Conservation (phyloP, 2,329 filamentous ascomycete species). For the Cladobotryum protrusum region DNA sequence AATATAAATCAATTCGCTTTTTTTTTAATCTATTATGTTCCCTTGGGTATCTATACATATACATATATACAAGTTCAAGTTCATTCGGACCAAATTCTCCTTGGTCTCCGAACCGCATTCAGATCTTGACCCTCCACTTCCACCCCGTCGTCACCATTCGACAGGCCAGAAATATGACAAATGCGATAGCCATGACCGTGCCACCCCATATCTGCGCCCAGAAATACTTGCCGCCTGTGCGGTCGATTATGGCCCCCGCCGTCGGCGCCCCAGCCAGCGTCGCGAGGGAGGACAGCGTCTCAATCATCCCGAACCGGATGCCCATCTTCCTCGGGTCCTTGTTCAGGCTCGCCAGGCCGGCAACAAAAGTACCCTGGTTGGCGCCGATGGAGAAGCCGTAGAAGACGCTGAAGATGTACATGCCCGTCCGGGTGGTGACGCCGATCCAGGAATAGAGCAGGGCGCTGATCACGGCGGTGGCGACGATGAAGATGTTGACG, state of each 20-base stretch:
- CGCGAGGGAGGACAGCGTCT: conserved; percentile 35
- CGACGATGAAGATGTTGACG: conserved; percentile 48
- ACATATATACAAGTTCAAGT: background rate
- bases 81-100: too few species aligned
- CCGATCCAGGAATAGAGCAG: conserved; percentile 52
- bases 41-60: background rate
- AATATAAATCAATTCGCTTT: background rate
- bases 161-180: conserved; percentile 26
- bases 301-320: conserved; percentile 40
- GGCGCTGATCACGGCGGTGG: conserved; percentile 37
- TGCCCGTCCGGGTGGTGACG: conserved; percentile 34
- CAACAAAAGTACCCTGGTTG: conserved; percentile 36
- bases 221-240: conserved; percentile 31
- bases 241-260: conserved; percentile 40
- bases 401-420: conserved; percentile 39
- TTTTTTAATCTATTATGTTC: background rate
- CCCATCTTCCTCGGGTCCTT: conserved; percentile 39
- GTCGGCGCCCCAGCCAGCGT: conserved; percentile 39
- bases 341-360: conserved; percentile 36
- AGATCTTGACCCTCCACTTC: conserved; percentile 31
- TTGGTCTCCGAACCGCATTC: conserved; percentile 4
- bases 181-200: conserved; percentile 30
- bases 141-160: conserved; percentile 31
- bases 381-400: conserved; percentile 40
- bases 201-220: conserved; percentile 44